phyloP scores from a whole-genome alignment of 106 monocot species.

The Acorus calamus region DNA sequence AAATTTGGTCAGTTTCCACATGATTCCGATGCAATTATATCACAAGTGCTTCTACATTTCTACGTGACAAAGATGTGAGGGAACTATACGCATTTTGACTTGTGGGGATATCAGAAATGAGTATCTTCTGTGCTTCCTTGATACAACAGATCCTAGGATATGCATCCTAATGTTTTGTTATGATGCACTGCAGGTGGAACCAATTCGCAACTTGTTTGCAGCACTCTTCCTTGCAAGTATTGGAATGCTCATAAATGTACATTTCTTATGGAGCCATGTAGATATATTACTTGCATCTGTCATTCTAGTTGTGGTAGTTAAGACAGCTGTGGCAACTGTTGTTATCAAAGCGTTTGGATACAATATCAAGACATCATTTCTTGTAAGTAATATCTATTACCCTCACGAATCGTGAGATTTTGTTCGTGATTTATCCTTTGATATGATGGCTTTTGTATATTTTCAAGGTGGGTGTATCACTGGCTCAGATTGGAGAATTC shows the following conservation, averaged over 20 bases:
- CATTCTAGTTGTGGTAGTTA: slow-evolving; percentile 78
- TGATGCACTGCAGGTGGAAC: slow-evolving; percentile 55
- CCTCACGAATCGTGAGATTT: background rate
- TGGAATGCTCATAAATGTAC: slow-evolving; percentile 95
- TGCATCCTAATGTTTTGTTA: background rate
- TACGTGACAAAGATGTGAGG: no score
- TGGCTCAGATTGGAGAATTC: slow-evolving; percentile 98
- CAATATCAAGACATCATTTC: slow-evolving; percentile 68
- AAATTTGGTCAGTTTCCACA: no score
- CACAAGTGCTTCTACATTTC: no score
- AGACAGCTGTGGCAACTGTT: slow-evolving; percentile 58
- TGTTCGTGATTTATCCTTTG: background rate
- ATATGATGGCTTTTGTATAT: background rate
- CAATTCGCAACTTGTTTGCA: slow-evolving; percentile 95
- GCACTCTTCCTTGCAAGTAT: slow-evolving; percentile 98
- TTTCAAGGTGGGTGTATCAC: slow-evolving; percentile 62
- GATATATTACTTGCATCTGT: slow-evolving; percentile 92
- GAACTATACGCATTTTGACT: no score
- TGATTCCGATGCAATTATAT: no score
- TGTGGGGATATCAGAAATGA: no score
- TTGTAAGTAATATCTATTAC: slow-evolving; percentile 44
- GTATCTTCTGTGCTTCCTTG: no score
- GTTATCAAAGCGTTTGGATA: slow-evolving; percentile 83
- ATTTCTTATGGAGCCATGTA: slow-evolving; percentile 92
- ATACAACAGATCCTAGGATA: no score